Base-by-base conservation (phyloP, 139 green algal genomes). In the Eudorina sp. region DNA sequence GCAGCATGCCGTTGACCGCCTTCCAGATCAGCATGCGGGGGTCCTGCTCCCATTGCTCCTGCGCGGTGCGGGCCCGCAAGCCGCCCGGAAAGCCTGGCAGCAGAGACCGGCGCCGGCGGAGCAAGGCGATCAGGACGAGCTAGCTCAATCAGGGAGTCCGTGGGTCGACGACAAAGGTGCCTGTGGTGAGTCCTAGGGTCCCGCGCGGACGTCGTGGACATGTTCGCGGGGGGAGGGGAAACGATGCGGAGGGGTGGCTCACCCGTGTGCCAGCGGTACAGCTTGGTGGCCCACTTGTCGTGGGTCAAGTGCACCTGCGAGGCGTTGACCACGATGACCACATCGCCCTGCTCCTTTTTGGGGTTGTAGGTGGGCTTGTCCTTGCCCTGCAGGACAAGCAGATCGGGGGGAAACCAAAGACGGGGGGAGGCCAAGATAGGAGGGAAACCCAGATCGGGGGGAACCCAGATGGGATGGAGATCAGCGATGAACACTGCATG, bases 181-280 rank as follows among this genome's bases (percentile, higher is more conserved):
- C n/a, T n/a, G n/a, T n/a, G n/a, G n/a, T n/a, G n/a, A n/a, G n/a
- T n/a, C n/a, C n/a, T n/a, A n/a, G n/a, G n/a, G n/a, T n/a, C n/a
- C n/a, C n/a, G n/a, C n/a, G n/a, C n/a, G n/a, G n/a, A n/a, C n/a
- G n/a, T n/a, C n/a, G n/a, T n/a, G n/a, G n/a, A n/a, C n/a, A n/a
- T n/a, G n/a, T n/a, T n/a, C n/a, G n/a, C n/a, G n/a, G n/a, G n/a
- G n/a, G n/a, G n/a, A n/a, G n/a, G n/a, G n/a, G n/a, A n/a, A n/a
- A n/a, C n/a, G n/a, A n/a, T n/a, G n/a, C n/a, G n/a, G n/a, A n/a
- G n/a, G n/a, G n/a, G n/a, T n/a, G 18, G 70, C 70, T 41, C 64
- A 94, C 97, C 96, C 40, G 96, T 97, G 91, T 99, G 96, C 92
- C 95, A 97, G n/a, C 92, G 84, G 90, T 99, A 99, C 13, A 97